Percentiles rank a stretch among this genome's conserved stretches.
phyloP scores from a whole-genome alignment of 192 early-diverging fungal genomes.

The Gaertneriomyces semiglobifer region DNA sequence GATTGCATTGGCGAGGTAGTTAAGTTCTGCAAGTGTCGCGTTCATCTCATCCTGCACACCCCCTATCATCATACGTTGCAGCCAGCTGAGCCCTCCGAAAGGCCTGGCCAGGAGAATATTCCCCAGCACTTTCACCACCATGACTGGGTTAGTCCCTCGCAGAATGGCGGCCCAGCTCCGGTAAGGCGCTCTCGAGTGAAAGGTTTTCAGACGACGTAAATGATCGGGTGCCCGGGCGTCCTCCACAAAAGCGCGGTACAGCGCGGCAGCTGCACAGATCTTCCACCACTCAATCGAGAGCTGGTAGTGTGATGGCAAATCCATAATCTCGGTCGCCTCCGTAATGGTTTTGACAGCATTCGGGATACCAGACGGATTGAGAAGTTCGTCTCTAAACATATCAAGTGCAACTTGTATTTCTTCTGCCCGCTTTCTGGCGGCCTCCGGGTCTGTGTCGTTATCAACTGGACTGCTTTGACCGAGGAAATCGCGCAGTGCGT shows the following conservation, averaged over 20 bases:
- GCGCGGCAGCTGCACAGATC: constrained; percentile 24
- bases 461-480: constrained; percentile 21
- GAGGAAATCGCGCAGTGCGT: constrained; percentile 30
- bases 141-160: constrained; percentile 28
- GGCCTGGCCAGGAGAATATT: constrained; percentile 23
- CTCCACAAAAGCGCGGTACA: constrained; percentile 23
- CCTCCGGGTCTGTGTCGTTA: not conserved
- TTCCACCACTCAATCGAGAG: constrained; percentile 29
- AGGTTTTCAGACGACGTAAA: constrained; percentile 17
- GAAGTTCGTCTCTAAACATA: constrained; percentile 9
- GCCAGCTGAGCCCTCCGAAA: constrained; percentile 19
- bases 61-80: constrained; percentile 10
- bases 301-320: constrained; percentile 26
- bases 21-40: constrained; percentile 13
- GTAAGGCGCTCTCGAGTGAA: constrained; percentile 24
- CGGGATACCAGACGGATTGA: constrained; percentile 16
- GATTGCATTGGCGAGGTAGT: not conserved
- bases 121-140: constrained; percentile 28
- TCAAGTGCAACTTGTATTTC: constrained; percentile 13
- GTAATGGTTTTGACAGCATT: constrained; percentile 1
- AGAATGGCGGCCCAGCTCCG: constrained; percentile 28
- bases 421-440: constrained; percentile 13
- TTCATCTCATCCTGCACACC: constrained; percentile 18
- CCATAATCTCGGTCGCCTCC: constrained; percentile 13
- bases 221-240: constrained; percentile 29